Conservation (phyloP, 257 asterid genomes). For the Solanum piurae region DNA sequence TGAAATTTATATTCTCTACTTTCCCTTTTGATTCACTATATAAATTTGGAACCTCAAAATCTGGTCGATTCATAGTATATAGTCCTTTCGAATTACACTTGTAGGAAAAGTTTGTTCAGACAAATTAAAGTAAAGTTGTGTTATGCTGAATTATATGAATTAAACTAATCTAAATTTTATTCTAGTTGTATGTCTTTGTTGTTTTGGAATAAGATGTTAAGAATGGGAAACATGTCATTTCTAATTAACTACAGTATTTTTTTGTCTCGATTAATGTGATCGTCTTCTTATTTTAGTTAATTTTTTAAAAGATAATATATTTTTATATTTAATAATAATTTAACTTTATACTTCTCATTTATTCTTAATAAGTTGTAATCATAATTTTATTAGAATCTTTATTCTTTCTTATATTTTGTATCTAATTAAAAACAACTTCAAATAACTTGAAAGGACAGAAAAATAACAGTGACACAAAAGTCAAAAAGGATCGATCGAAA, state of each 20-base stretch:
- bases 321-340: background rate
- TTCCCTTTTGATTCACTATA: background rate
- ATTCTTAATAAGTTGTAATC: background rate
- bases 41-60: background rate
- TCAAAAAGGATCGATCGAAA: background rate
- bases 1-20: background rate
- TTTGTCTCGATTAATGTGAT: rapidly evolving
- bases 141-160: background rate
- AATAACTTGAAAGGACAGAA: background rate
- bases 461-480: background rate
- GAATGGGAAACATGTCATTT: background rate
- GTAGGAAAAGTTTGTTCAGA: background rate
- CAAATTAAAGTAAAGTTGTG: background rate
- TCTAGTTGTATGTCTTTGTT: background rate
- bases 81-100: background rate
- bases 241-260: background rate
- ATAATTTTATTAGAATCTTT: background rate
- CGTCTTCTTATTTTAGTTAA: rapidly evolving
- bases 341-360: background rate
- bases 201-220: background rate
- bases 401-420: background rate
- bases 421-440: background rate
- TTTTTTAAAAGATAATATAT: background rate
- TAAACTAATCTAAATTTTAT: background rate
- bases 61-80: background rate